A percentile compares a stretch with the other conserved stretches of the same genome.
phyloP scores from a whole-genome alignment of 2,329 filamentous ascomycete genomes.

The Alternaria conjuncta region DNA sequence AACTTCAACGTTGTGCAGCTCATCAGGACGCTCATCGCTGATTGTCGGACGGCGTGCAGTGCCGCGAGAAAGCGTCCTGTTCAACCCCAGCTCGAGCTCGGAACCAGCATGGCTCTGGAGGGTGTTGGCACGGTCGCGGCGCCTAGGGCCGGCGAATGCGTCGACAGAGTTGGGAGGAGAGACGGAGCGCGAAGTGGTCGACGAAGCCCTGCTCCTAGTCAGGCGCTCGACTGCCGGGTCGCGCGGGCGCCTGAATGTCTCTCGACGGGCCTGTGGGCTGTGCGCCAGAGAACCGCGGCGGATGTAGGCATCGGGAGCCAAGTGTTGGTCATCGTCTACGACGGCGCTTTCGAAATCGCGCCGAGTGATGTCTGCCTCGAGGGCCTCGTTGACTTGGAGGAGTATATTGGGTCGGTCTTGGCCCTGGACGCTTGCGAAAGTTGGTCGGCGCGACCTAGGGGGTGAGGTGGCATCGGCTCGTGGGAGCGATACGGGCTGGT shows the following conservation, averaged over 20 bases:
- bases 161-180: slow-evolving; percentile 98
- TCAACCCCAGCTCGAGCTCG: slow-evolving; percentile 65
- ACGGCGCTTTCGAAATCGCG: slow-evolving; percentile 90
- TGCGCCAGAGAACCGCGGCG: slow-evolving; percentile 55
- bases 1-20: slow-evolving; percentile 65
- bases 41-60: slow-evolving; percentile 69
- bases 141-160: slow-evolving; percentile 89
- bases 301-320: slow-evolving; percentile 54
- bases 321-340: slow-evolving; percentile 70
- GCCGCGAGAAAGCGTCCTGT: slow-evolving; percentile 73
- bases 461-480: slow-evolving; percentile 62
- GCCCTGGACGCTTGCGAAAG: slow-evolving; percentile 70
- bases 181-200: slow-evolving; percentile 67
- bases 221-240: slow-evolving; percentile 42
- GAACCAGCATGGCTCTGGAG: slow-evolving; percentile 63
- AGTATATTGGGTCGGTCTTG: slow-evolving; percentile 54
- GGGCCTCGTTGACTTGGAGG: slow-evolving; percentile 53
- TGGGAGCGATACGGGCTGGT: slow-evolving; percentile 67
- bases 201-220: slow-evolving; percentile 55
- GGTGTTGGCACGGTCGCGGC: slow-evolving; percentile 76
- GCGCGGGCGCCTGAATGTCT: slow-evolving; percentile 52
- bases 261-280: slow-evolving; percentile 51
- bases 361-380: slow-evolving; percentile 56
- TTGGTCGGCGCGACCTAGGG: slow-evolving; percentile 67
- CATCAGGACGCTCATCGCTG: slow-evolving; percentile 64